Evolutionary conservation across 148 eudicot genomes (phyloP).

Genomic region (Rhododendron ferrugineum): DNA sequence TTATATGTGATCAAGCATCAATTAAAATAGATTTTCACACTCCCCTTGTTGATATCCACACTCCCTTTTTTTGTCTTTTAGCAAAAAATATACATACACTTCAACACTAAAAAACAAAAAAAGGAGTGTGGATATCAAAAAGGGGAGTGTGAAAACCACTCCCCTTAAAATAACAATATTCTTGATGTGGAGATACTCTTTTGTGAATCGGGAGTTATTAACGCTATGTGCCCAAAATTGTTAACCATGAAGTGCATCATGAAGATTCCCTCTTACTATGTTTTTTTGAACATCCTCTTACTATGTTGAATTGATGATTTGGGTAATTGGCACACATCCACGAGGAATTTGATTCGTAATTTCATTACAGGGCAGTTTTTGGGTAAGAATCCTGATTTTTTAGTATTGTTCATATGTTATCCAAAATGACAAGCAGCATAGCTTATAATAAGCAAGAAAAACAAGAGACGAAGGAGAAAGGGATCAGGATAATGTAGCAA

Average conservation of each 20-base stretch:
- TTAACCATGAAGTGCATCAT: background rate
- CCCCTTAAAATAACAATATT: background rate
- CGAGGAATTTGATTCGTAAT: background rate
- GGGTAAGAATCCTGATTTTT: background rate
- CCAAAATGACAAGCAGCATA: background rate
- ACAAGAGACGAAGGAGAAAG: conserved; percentile 3
- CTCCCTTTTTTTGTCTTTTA: background rate
- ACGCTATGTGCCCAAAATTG: background rate
- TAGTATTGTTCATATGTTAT: background rate
- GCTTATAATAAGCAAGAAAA: background rate
- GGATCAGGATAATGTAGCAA: conserved; percentile 5
- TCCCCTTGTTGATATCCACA: background rate
- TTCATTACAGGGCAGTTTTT: background rate
- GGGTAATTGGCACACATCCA: background rate
- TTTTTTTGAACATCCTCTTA: no score
- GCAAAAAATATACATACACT: no score
- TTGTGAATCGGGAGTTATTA: background rate
- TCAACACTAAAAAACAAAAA: no score
- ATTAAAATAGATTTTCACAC: background rate
- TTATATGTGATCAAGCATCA: background rate
- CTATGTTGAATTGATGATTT: background rate
- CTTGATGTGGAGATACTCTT: background rate
- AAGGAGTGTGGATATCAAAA: no score
- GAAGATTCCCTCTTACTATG: background rate
- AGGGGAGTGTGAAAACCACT: no score